Evolutionary conservation across 2,329 filamentous ascomycete genomes (phyloP), one percentile per base, ranked within the genome.

Genomic region (Aspergillus unguis): DNA sequence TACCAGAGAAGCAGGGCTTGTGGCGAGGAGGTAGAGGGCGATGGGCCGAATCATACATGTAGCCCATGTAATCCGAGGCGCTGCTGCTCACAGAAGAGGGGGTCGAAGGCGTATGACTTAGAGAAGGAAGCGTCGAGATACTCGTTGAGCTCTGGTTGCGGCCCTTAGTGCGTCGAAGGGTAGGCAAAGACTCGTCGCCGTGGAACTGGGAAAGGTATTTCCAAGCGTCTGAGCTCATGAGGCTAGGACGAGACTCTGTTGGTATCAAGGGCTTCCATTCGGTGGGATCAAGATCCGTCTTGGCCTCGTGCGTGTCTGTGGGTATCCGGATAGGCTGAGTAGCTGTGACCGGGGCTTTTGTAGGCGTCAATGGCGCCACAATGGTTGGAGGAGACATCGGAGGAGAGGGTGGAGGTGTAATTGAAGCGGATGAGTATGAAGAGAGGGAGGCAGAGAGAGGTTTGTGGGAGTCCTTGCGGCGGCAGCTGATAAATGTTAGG

Each of bases 231-330:
- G 69, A 75, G 26, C 65, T 62, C 50, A 65, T 56, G 6, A 62
- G 54, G 38, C 48, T 57, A 46, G 44, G 49, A 44, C 50, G 50
- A 31, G 52, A 45, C 37, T 60, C 58, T 51, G 50, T 57, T 33
- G 52, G 54, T 74, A 73, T 69, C 64, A 74, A 70, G 25, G 75
- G 75, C 66, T 77, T 77, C 75, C 75, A 77, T 67, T 77, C 75
- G 45, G 74, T 74, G 48, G 75, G 75, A 64, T 77, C 75, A 55
- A 75, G 71, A 75, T 77, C 75, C 58, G 73, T 64, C 48, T 68
- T 71, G 67, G 59, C 60, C 44, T 71, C 64, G 55, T 74, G 69
- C 41, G 65, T 44, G 53, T 71, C 63, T 53, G 60, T 50, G 41
- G 71, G 67, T 75, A 76, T 77, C 66, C 71, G 65, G 58, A 63